Evolutionary conservation across 1,284 basidiomycete species (phyloP).

Genomic region (Filobasidium uniguttulatum): DNA sequence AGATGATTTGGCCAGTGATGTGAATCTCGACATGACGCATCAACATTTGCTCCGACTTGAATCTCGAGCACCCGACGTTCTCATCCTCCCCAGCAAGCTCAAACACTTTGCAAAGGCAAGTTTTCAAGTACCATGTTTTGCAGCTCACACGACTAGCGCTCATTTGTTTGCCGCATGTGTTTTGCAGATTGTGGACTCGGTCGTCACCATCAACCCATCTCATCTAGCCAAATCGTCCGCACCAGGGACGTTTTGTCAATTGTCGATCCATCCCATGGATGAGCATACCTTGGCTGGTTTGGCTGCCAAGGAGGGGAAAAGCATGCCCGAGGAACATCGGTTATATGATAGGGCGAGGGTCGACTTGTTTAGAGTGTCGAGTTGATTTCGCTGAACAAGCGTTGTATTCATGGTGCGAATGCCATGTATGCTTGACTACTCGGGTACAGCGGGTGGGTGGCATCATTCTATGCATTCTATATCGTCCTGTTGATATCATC

Average conservation of each 20-base stretch:
- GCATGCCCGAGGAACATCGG: constrained; percentile 24
- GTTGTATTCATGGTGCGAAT: neutral
- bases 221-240: constrained; percentile 26
- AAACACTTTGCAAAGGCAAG: constrained; percentile 71
- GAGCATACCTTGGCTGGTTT: constrained; percentile 19
- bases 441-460: neutral
- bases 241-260: constrained; percentile 36
- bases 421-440: neutral
- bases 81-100: constrained; percentile 69
- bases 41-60: constrained; percentile 36
- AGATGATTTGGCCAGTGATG: constrained; percentile 52
- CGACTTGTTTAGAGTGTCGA: constrained; percentile 33
- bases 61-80: constrained; percentile 53
- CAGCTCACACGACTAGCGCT: neutral
- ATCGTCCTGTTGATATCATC: too few species aligned
- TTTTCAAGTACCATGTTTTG: neutral
- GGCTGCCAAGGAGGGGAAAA: constrained; percentile 16
- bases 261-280: constrained; percentile 30
- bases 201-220: constrained; percentile 36
- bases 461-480: too few species aligned
- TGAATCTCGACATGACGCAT: constrained; percentile 78
- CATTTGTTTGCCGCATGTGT: neutral
- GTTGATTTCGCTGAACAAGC: neutral
- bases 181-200: constrained; percentile 35
- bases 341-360: constrained; percentile 33